These are phyloP conservation scores for Hortiboletus flavorubellus DNA, from an alignment of 768 basidiomycete genomes.

Conservation along the genomic window DNA sequence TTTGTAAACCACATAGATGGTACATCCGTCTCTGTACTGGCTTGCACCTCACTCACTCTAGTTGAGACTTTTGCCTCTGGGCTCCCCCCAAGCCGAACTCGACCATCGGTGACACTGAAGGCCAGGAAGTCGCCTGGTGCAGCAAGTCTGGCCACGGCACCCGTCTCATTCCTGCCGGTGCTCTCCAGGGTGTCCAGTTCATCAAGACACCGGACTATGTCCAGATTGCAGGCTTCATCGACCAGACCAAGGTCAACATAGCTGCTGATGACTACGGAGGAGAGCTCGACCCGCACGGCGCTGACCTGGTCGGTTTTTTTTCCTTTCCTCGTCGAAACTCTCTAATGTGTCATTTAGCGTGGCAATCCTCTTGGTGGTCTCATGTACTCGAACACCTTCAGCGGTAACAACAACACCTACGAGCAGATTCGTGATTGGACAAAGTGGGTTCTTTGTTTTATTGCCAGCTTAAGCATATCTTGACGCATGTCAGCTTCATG, in stretches of 20 bases:
- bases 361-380: slow-evolving; percentile 81
- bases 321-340: slow-evolving; percentile 10
- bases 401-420: slow-evolving; percentile 43
- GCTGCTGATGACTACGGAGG: slow-evolving; percentile 59
- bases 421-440: slow-evolving; percentile 67
- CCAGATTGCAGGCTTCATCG: slow-evolving; percentile 61
- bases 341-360: slow-evolving; percentile 39
- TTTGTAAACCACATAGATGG: slow-evolving; percentile 58
- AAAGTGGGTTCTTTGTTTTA: slow-evolving; percentile 41
- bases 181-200: slow-evolving; percentile 63
- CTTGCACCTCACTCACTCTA: neutral
- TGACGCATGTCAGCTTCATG: slow-evolving; percentile 52
- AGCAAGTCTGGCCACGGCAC: slow-evolving; percentile 68
- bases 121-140: slow-evolving; percentile 73
- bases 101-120: slow-evolving; percentile 63
- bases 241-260: slow-evolving; percentile 62
- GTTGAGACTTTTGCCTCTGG: slow-evolving; percentile 69
- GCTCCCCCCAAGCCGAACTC: slow-evolving; percentile 49
- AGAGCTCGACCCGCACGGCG: slow-evolving; percentile 75
- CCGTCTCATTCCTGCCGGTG: slow-evolving; percentile 66
- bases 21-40: neutral
- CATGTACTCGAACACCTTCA: slow-evolving; percentile 60
- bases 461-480: neutral
- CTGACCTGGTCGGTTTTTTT: slow-evolving; percentile 45
- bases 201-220: slow-evolving; percentile 57